These are phyloP conservation scores for Saccharomyces kudriavzevii DNA, from an alignment of 805 yeast species.

Conservation along the genomic window DNA sequence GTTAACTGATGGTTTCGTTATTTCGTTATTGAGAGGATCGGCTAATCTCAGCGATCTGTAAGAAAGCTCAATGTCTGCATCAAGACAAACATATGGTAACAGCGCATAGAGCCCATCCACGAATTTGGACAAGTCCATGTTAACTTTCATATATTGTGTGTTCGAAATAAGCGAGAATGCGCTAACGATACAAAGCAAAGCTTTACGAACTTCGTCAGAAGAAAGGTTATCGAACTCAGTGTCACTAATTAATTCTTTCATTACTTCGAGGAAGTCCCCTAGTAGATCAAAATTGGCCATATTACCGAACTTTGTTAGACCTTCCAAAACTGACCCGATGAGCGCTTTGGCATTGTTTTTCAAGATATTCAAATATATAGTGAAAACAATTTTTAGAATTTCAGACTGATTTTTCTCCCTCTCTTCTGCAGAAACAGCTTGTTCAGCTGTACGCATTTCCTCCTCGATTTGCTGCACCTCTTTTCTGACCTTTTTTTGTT, in stretches of 20 bases:
- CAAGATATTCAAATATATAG: constrained; percentile 70
- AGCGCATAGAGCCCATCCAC: constrained; percentile 66
- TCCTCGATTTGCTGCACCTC: constrained; percentile 82
- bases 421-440: constrained; percentile 78
- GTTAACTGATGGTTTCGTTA: constrained; percentile 64
- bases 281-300: constrained; percentile 86
- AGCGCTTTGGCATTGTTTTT: constrained; percentile 54
- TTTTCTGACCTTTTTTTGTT: constrained; percentile 78
- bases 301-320: constrained; percentile 81
- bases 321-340: constrained; percentile 85
- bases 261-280: constrained; percentile 86
- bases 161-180: constrained; percentile 79
- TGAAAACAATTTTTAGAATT: constrained; percentile 62
- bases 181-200: constrained; percentile 76
- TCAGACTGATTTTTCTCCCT: constrained; percentile 81
- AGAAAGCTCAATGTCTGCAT: constrained; percentile 79
- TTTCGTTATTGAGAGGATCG: constrained; percentile 54
- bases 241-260: constrained; percentile 68
- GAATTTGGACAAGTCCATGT: constrained; percentile 75
- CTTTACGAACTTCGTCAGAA: constrained; percentile 53
- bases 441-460: constrained; percentile 82
- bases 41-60: constrained; percentile 72
- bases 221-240: constrained; percentile 40
- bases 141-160: constrained; percentile 62
- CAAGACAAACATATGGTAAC: constrained; percentile 60